Conservation (phyloP, 169 alveolate genomes). For the Hepatocystis sp. region DNA sequence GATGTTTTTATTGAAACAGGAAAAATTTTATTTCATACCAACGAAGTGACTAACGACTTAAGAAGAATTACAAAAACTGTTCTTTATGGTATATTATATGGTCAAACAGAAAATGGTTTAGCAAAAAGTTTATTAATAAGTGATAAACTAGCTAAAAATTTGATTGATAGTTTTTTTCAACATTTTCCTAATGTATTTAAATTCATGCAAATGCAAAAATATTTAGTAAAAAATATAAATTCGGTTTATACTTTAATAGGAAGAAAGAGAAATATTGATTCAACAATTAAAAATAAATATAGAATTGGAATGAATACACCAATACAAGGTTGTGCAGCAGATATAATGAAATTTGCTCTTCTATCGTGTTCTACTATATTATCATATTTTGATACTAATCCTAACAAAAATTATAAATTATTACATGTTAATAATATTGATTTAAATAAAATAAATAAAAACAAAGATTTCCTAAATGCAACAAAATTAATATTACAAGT, state of each 20-base stretch:
- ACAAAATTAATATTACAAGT: conserved; percentile 79
- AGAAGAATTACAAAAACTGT: conserved; percentile 82
- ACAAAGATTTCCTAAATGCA: conserved; percentile 19
- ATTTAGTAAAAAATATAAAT: conserved; percentile 57
- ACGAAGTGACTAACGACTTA: conserved; percentile 77
- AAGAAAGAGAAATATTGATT: conserved; percentile 71
- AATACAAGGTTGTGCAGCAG: conserved; percentile 85
- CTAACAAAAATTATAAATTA: background rate
- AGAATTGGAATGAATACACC: conserved; percentile 84
- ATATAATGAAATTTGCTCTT: conserved; percentile 80
- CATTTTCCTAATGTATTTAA: conserved; percentile 74
- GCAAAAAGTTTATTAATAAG: conserved; percentile 77
- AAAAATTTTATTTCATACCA: conserved; percentile 67
- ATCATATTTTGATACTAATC: background rate
- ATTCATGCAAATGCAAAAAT: conserved; percentile 77
- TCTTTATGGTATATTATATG: conserved; percentile 82
- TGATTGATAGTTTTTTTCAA: conserved; percentile 76
- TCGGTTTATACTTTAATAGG: conserved; percentile 79
- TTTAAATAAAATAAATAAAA: background rate
- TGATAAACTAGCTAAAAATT: conserved; percentile 64
- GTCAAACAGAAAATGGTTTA: conserved; percentile 81
- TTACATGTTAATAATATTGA: conserved; percentile 32
- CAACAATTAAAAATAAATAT: conserved; percentile 65
- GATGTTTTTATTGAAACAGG: conserved; percentile 78
- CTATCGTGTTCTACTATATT: conserved; percentile 25